Conservation (phyloP, 495 filamentous ascomycete genomes). For the Tetracladium marchalianum region DNA sequence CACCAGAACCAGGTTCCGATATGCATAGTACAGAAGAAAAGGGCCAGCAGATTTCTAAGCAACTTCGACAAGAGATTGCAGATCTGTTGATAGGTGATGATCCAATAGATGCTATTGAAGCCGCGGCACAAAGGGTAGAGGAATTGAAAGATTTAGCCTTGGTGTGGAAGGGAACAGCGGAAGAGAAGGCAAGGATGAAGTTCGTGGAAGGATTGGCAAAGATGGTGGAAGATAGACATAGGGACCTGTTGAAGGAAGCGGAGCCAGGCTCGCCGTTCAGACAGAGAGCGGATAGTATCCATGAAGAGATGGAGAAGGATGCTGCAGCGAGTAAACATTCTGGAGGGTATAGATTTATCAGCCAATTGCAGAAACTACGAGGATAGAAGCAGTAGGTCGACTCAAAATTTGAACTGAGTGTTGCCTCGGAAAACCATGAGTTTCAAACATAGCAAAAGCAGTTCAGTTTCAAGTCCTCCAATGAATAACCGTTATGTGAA, state of each 20-base stretch:
- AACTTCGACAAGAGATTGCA: conserved; percentile 61
- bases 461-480: background rate
- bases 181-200: conserved; percentile 73
- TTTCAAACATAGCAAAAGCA: background rate
- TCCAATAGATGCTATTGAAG: conserved; percentile 49
- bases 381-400: conserved; percentile 33
- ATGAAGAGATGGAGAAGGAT: conserved; percentile 18
- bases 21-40: conserved; percentile 63
- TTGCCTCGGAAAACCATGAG: background rate
- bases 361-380: conserved; percentile 68
- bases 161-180: conserved; percentile 91
- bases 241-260: conserved; percentile 43
- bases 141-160: conserved; percentile 57
- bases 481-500: no score
- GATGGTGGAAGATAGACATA: conserved; percentile 46
- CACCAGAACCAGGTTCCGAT: conserved; percentile 56
- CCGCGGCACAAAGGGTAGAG: conserved; percentile 60
- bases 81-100: conserved; percentile 49
- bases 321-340: conserved; percentile 29
- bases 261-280: conserved; percentile 27
- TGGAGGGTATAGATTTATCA: conserved; percentile 67
- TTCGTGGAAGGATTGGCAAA: conserved; percentile 72
- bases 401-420: background rate
- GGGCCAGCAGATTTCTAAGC: conserved; percentile 60
- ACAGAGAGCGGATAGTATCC: conserved; percentile 15